A percentile compares a stretch with the other conserved stretches of the same genome.
Evolutionary conservation across 495 filamentous ascomycete genomes (phyloP).

Genomic region (Cercophora scortea): DNA sequence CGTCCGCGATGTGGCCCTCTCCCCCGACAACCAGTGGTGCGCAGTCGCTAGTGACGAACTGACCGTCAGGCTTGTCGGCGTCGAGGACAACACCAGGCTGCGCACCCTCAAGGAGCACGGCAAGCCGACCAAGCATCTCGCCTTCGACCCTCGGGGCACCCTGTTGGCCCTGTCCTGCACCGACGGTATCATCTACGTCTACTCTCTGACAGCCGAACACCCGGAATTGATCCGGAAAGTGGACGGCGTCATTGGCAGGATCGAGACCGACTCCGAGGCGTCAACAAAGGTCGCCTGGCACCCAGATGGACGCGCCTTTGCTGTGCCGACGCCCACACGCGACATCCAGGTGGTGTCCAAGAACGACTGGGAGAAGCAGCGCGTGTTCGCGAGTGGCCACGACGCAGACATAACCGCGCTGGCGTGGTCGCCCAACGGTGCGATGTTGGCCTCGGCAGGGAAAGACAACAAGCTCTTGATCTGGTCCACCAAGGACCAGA

Average conservation of each 20-base stretch:
- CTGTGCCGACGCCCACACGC: conserved; percentile 70
- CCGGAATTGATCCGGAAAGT: conserved; percentile 74
- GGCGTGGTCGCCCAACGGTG: conserved; percentile 91
- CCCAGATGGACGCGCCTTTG: conserved; percentile 89
- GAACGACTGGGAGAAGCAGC: conserved; percentile 80
- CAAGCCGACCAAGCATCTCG: conserved; percentile 80
- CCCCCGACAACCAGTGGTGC: conserved; percentile 76
- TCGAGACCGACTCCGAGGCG: conserved; percentile 71
- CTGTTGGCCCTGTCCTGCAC: conserved; percentile 76
- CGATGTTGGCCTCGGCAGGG: conserved; percentile 72
- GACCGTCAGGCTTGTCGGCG: conserved; percentile 78
- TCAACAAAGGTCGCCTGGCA: conserved; percentile 81
- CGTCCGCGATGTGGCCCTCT: conserved; percentile 76
- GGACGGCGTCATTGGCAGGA: conserved; percentile 71
- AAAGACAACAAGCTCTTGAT: conserved; percentile 76
- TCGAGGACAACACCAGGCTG: conserved; percentile 64
- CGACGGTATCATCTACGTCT: conserved; percentile 82
- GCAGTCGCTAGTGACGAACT: conserved; percentile 97
- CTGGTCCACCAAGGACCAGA: conserved; percentile 87
- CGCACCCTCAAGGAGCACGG: conserved; percentile 71
- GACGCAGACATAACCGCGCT: conserved; percentile 79
- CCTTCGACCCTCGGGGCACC: conserved; percentile 76
- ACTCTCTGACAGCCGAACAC: conserved; percentile 72
- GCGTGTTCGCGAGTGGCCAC: conserved; percentile 68
- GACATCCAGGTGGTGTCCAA: conserved; percentile 82